Evolutionary conservation across 73 alveolate species (phyloP), one percentile per base, ranked within the genome.

Genomic region (Paramecium biaurelia): DNA sequence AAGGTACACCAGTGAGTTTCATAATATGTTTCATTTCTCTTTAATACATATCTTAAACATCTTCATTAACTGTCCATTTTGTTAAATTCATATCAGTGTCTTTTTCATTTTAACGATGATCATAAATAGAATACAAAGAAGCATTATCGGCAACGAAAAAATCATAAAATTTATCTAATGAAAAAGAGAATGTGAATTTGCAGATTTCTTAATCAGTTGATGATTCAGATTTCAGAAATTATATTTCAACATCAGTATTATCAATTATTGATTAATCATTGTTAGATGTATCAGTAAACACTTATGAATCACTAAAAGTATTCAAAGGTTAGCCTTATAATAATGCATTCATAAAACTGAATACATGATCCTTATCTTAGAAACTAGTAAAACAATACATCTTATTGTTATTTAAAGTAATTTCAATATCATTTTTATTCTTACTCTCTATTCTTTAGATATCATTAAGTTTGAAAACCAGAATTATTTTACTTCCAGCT

Each of bases 1-100:
- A 79, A 15, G 90, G 90, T 3, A 79, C 90, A 7, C 56, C 74
- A 5, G 56, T 41, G 4, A 79, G 28, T 47, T 79, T 79, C 42
- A 79, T 79, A 24, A 79, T 15, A 30, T 32, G 45, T 21, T 79
- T 79, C 90, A 79, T 30, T 79, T 79, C 90, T 79, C 90, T 43
- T 26, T n/a, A 79, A 21, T 37, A 79, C 28, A 63, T 23, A 21
- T 63, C 90, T 43, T 7, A 21, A 43, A 23, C 10, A 12, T 79
- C 90, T 21, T 79, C 90, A 21, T 24, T 74, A 2, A 41, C 35
- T 74, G 57, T 30, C 90, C 90, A 79, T 45, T 38, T 41, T 2
- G 76, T 20, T 79, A 79, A 21, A 15, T 41, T 23, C n/a, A 47
- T 79, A 43, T 79, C 90, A 24, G 42, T 79, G 47, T 79, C 90